Evolutionary conservation across 2,329 filamentous ascomycete species (phyloP).

Genomic region (Thermochaetoides dissita): DNA sequence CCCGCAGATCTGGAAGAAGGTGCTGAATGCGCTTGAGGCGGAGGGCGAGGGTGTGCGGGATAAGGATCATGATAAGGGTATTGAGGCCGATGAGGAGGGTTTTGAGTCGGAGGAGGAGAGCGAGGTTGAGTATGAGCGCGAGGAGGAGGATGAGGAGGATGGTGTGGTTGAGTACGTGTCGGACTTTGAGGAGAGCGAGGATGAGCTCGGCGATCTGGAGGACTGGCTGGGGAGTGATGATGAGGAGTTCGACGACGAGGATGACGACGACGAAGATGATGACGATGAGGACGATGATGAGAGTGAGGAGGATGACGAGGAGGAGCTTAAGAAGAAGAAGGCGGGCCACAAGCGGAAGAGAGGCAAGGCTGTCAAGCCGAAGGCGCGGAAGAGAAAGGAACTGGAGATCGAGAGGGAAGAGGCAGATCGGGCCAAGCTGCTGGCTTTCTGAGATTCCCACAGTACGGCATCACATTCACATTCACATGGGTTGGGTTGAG

Average conservation of each 20-base stretch:
- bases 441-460: slow-evolving; percentile 16
- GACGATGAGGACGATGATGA: slow-evolving; percentile 38
- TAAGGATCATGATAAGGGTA: slow-evolving; percentile 76
- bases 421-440: slow-evolving; percentile 30
- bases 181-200: slow-evolving; percentile 74
- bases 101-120: slow-evolving; percentile 53
- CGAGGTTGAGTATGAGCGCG: slow-evolving; percentile 34
- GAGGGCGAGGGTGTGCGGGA: slow-evolving; percentile 72
- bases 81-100: slow-evolving; percentile 63
- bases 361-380: slow-evolving; percentile 32
- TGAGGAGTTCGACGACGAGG: slow-evolving; percentile 43
- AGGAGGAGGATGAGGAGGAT: slow-evolving; percentile 59
- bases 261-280: slow-evolving; percentile 41
- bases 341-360: slow-evolving; percentile 43
- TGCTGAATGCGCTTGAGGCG: slow-evolving; percentile 77
- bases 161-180: slow-evolving; percentile 84
- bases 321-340: slow-evolving; percentile 46
- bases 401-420: slow-evolving; percentile 55
- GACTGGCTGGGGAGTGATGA: slow-evolving; percentile 81
- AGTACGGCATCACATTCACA: no score
- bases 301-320: slow-evolving; percentile 24
- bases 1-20: slow-evolving; percentile 93
- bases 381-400: slow-evolving; percentile 56
- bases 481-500: no score
- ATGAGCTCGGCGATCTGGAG: slow-evolving; percentile 67